Conservation (phyloP, 2,329 filamentous ascomycete species). For the Pseudogymnoascus sp. region DNA sequence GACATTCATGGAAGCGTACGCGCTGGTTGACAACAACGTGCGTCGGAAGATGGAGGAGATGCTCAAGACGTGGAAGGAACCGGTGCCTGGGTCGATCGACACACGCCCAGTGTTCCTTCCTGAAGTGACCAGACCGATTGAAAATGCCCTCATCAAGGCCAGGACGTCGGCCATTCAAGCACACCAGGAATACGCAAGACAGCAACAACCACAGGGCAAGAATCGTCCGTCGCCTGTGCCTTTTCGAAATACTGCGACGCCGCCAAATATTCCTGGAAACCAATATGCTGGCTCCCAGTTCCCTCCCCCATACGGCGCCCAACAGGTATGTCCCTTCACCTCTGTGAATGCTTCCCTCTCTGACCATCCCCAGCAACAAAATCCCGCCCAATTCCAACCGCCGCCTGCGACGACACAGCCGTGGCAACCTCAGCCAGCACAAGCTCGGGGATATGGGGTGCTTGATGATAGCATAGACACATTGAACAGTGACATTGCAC, state of each 20-base stretch:
- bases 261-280: constrained; percentile 36
- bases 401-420: constrained; percentile 30
- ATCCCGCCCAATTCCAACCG: constrained; percentile 30
- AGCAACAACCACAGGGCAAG: constrained; percentile 36
- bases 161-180: constrained; percentile 49
- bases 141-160: constrained; percentile 86
- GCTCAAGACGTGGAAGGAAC: constrained; percentile 96
- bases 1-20: constrained; percentile 96
- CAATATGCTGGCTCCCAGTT: constrained; percentile 24
- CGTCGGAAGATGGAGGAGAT: constrained; percentile 93
- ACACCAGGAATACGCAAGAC: constrained; percentile 47
- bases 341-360: neutral
- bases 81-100: constrained; percentile 87
- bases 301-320: constrained; percentile 20
- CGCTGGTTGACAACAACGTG: constrained; percentile 72
- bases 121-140: constrained; percentile 82
- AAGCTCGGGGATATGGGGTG: constrained; percentile 20
- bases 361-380: constrained; percentile 19
- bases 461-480: constrained; percentile 56
- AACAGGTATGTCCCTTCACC: constrained; percentile 19
- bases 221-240: constrained; percentile 46
- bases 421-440: constrained; percentile 24
- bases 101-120: constrained; percentile 84
- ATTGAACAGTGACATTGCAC: constrained; percentile 75
- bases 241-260: constrained; percentile 67